These are phyloP conservation scores for Aspergillus clavatus DNA, from an alignment of 2,329 filamentous ascomycete genomes.

Conservation along the genomic window DNA sequence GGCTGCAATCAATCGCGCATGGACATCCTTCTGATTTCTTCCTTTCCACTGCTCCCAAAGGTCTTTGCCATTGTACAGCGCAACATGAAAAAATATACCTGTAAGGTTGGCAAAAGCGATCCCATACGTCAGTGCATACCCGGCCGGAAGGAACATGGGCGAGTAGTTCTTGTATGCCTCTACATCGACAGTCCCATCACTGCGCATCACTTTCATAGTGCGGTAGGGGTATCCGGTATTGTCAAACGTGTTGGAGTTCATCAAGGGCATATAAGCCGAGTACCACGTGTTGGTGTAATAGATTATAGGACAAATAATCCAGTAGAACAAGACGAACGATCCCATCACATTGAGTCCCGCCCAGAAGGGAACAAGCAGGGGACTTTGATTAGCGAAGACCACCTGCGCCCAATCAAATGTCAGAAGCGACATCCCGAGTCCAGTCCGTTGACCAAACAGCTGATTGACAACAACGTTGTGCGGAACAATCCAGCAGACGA, in stretches of 20 bases:
- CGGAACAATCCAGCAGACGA: slow-evolving; percentile 66
- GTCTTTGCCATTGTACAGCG: slow-evolving; percentile 36
- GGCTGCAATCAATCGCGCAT: slow-evolving; percentile 40
- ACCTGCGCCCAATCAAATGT: slow-evolving; percentile 75
- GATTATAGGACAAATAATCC: slow-evolving; percentile 40
- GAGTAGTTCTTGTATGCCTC: slow-evolving; percentile 60
- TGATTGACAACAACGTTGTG: slow-evolving; percentile 66
- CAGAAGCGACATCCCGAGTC: slow-evolving; percentile 63
- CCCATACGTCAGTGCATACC: slow-evolving; percentile 54
- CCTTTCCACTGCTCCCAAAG: slow-evolving; percentile 34
- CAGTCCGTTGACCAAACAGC: slow-evolving; percentile 64
- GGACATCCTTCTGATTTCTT: slow-evolving; percentile 36
- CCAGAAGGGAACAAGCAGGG: slow-evolving; percentile 60
- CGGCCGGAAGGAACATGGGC: slow-evolving; percentile 59
- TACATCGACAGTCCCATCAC: slow-evolving; percentile 53
- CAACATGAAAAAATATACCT: slow-evolving; percentile 45
- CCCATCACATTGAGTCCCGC: slow-evolving; percentile 41
- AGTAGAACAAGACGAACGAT: slow-evolving; percentile 42
- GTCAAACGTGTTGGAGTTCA: slow-evolving; percentile 59
- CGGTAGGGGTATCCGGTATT: slow-evolving; percentile 59
- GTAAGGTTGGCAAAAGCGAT: slow-evolving; percentile 64
- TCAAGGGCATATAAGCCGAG: slow-evolving; percentile 58
- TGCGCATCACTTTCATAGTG: slow-evolving; percentile 55
- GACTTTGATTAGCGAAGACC: slow-evolving; percentile 62
- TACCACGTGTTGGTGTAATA: slow-evolving; percentile 54